These are phyloP conservation scores for Plantago major DNA, from an alignment of 257 asterid species.

Conservation along the genomic window DNA sequence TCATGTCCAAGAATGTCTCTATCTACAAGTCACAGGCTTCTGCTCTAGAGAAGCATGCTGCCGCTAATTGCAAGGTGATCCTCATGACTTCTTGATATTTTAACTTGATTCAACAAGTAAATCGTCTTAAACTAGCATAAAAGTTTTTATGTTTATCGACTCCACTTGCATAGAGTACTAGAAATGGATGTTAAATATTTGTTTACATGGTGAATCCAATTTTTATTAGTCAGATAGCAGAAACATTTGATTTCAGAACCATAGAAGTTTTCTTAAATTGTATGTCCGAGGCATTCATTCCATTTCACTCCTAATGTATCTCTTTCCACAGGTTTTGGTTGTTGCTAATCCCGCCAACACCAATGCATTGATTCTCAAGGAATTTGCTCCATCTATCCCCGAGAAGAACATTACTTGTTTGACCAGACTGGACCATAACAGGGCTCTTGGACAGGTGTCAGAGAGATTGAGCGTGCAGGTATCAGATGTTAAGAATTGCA, in stretches of 20 bases:
- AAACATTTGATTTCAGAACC: not conserved
- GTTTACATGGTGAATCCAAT: too few species aligned
- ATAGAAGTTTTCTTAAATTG: too few species aligned
- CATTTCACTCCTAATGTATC: not conserved
- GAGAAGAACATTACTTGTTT: slow-evolving; percentile 77
- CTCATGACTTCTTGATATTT: not conserved
- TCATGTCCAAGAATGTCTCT: slow-evolving; percentile 91
- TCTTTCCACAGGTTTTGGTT: slow-evolving; percentile 68
- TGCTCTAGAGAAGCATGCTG: slow-evolving; percentile 90
- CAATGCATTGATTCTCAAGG: slow-evolving; percentile 87
- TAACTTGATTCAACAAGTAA: not conserved
- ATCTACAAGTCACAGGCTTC: slow-evolving; percentile 93
- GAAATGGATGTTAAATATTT: too few species aligned
- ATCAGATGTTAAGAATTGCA: slow-evolving; percentile 81
- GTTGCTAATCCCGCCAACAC: slow-evolving; percentile 98
- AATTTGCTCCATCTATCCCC: slow-evolving; percentile 87
- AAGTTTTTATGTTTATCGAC: too few species aligned
- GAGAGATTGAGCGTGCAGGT: slow-evolving; percentile 81
- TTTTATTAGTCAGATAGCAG: too few species aligned
- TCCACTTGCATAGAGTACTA: too few species aligned
- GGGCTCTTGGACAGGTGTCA: slow-evolving; percentile 94
- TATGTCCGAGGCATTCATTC: not conserved
- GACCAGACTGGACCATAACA: slow-evolving; percentile 95
- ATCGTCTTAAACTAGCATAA: too few species aligned
- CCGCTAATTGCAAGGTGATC: slow-evolving; percentile 86